phyloP scores from a whole-genome alignment of 148 eudicot genomes.

The Bassia scoparia region DNA sequence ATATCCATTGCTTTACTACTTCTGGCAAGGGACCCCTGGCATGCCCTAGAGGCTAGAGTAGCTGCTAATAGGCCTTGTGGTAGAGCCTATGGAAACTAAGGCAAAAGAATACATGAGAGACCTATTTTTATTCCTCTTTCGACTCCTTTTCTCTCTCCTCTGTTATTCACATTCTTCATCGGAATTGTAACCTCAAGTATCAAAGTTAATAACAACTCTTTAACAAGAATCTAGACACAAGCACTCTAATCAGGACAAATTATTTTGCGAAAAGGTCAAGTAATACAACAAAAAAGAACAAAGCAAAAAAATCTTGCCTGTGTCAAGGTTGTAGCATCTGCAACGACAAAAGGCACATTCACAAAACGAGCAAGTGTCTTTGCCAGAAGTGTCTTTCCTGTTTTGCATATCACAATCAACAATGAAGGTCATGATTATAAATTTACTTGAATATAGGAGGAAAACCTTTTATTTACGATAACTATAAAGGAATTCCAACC shows the following conservation, averaged over 20 bases:
- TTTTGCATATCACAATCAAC: conserved; percentile 23
- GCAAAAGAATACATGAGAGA: neutral
- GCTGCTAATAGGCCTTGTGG: neutral
- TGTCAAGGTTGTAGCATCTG: conserved; percentile 89
- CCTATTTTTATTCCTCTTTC: neutral
- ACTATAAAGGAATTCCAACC: neutral
- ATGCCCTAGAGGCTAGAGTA: neutral
- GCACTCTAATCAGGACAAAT: neutral
- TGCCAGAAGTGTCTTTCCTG: conserved; percentile 95
- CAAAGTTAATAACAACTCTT: neutral
- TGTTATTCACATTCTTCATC: neutral
- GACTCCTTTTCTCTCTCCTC: no score
- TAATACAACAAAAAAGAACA: neutral
- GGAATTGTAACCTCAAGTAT: neutral
- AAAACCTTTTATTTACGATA: neutral
- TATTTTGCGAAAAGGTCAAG: neutral
- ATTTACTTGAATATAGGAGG: neutral
- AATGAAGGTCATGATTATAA: neutral
- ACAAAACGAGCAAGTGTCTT: conserved; percentile 91
- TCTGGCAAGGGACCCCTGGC: neutral
- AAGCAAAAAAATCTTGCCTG: conserved; percentile 48
- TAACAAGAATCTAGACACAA: neutral
- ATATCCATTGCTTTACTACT: neutral
- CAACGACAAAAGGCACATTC: conserved; percentile 87
- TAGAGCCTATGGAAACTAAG: neutral